Base-by-base conservation (phyloP, 495 filamentous ascomycete genomes). In the Podospora conica region DNA sequence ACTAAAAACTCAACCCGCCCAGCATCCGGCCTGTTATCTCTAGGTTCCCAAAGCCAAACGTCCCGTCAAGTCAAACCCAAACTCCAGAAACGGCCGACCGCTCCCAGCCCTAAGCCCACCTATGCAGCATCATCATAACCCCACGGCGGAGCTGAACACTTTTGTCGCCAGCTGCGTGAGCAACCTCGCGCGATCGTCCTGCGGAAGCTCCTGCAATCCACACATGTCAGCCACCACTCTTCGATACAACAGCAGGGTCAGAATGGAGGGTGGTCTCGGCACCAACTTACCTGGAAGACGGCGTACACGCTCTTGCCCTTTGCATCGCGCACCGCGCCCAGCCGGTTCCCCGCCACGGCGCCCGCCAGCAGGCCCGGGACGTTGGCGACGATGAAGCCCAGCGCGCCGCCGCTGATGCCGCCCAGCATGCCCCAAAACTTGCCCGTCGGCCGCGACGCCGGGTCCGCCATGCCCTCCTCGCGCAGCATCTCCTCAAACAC, bases 401-500 rank as follows among this genome's bases (percentile, higher is more conserved):
- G 84, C 7, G 92, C 91, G 56, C 90, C 93, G 23, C 95, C 95
- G 72, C 91, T 94, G 10, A 96, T 68, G 3, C 91, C 92, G 12
- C 95, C 95, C 10, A 97, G 77, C 33, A 96, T 70, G 25, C 87
- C 83, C 94, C 95, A 98, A 74, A 98, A 93, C 66, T 87, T 88
- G 22, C 86, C 82, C 1, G 87, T 92, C 20, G 89, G 88, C 23
- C 71, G 71, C 53, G 71, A 79, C 8, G 70, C 74, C 21, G 85
- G 83, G 63, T 69, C 68, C 55, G 69, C 70, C 69, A 98, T 83
- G 0, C 94, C 95, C 74, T 97, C 90, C 70, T 98, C 95, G 33
- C 90, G 86, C 76, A 98, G 78, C 95, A 98, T 98, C 83, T 98
- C 95, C 82, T 98, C 96, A 73, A 98, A 98, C 3, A 92, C 90